Evolutionary conservation across 306 rosid genomes (phyloP), one percentile per base, ranked within the genome.

Genomic region (Pachyrhizus erosus): DNA sequence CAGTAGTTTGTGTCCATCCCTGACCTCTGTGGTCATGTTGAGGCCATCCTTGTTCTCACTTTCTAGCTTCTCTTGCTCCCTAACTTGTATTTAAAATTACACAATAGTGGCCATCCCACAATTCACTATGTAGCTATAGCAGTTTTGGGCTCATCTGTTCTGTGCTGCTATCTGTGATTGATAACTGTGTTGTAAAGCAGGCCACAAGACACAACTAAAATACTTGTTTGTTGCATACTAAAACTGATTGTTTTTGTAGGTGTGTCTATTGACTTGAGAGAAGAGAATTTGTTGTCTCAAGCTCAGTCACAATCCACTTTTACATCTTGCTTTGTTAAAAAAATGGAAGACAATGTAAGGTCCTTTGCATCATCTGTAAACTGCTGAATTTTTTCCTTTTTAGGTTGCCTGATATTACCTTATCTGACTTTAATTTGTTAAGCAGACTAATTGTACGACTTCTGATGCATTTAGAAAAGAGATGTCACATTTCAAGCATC

Each of bases 291-390:
- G 62, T 31, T 83, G 62, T 73, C 90, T 88, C 85, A 71, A 48
- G 75, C 43, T 60, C 83, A 52, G 64, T 13, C 74, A 73, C 64
- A n/a, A 46, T 48, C 91, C 55, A 4, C 87, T 71, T 96, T 93
- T 83, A 42, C 86, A 33, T 34, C 92, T 71, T 15, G 9, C 54
- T 86, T 96, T 48, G 17, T n/a, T 70, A 70, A 76, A 82, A 89
- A 87, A 88, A 64, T 95, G 65, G 85, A 87, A 45, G 87, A 76
- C 48, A 66, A 87, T 75, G 99, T 96, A 91, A 78, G 87, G 78
- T 72, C 88, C 83, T 79, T 83, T 75, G 78, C 70, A 12, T 64
- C 65, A 81, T 78, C 20, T 2, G 46, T 78, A 21, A 80, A 78
- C 74, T 48, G 78, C 58, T 71, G 71, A 4, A 69, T 20, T 76